Percentiles rank a stretch among this genome's conserved stretches.
phyloP scores from a whole-genome alignment of 2,329 filamentous ascomycete genomes.

The Colletotrichum truncatum region DNA sequence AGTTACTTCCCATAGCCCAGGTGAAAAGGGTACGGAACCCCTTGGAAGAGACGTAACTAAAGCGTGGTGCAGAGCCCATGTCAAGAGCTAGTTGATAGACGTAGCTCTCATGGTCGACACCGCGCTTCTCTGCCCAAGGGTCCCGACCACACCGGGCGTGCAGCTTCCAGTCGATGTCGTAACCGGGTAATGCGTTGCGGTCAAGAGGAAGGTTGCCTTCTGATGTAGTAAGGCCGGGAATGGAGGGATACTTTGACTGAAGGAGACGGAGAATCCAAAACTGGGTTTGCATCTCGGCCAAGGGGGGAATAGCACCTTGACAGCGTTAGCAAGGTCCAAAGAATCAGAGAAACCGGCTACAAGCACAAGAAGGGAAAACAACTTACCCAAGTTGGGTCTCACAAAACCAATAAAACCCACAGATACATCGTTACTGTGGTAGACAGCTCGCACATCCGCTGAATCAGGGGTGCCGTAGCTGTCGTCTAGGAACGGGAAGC shows the following conservation, averaged over 20 bases:
- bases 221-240: background rate
- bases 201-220: constrained; percentile 4
- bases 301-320: constrained; percentile 51
- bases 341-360: no score
- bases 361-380: no score
- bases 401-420: constrained; percentile 58
- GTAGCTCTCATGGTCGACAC: constrained; percentile 59
- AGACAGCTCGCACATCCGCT: constrained; percentile 61
- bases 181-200: constrained; percentile 38
- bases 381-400: constrained; percentile 49
- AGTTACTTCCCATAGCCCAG: constrained; percentile 59
- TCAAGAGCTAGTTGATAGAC: constrained; percentile 59
- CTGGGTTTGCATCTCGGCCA: constrained; percentile 58
- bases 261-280: constrained; percentile 54
- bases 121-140: constrained; percentile 45
- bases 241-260: background rate
- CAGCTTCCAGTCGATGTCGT: constrained; percentile 52
- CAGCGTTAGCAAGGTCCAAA: background rate
- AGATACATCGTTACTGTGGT: constrained; percentile 48
- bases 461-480: constrained; percentile 52
- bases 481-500: constrained; percentile 42
- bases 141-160: constrained; percentile 43
- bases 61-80: constrained; percentile 51
- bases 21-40: constrained; percentile 42
- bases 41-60: constrained; percentile 42